A percentile compares a stretch with the other conserved stretches of the same genome.
These are phyloP conservation scores for Talaromyces sp. DNA, from an alignment of 2,329 filamentous ascomycete species.

Conservation along the genomic window DNA sequence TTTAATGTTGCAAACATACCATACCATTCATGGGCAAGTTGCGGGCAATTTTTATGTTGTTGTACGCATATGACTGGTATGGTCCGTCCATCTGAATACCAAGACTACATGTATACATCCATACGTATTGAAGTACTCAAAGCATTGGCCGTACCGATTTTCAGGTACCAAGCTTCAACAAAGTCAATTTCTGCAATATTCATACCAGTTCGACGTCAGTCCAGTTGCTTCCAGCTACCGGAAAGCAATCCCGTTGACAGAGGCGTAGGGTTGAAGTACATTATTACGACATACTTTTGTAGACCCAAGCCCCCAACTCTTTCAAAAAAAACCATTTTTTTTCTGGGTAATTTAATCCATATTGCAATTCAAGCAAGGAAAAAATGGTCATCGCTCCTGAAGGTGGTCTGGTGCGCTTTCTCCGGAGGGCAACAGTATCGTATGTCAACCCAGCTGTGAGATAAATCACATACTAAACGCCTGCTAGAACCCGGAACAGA, in stretches of 20 bases:
- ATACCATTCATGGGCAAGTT: neutral
- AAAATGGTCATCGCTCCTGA: slow-evolving; percentile 4
- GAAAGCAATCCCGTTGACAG: neutral
- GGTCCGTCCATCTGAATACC: too few species aligned
- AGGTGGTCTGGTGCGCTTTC: neutral
- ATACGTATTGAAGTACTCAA: too few species aligned
- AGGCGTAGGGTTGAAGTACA: neutral
- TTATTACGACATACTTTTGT: neutral
- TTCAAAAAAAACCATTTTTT: neutral
- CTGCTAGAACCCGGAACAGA: slow-evolving; percentile 15
- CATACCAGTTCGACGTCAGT: neutral
- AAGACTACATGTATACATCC: too few species aligned
- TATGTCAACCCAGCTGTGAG: neutral
- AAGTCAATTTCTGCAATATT: neutral
- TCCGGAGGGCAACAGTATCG: slow-evolving; percentile 5
- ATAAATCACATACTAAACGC: neutral
- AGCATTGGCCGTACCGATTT: too few species aligned
- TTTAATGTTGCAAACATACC: neutral
- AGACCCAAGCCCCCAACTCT: neutral
- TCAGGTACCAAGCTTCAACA: too few species aligned
- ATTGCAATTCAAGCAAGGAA: neutral
- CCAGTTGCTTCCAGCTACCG: neutral
- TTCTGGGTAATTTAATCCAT: neutral
- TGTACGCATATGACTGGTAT: too few species aligned
- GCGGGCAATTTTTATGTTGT: neutral